Evolutionary conservation across 2,329 filamentous ascomycete species (phyloP).

Genomic region (Colletotrichum sansevieriae): DNA sequence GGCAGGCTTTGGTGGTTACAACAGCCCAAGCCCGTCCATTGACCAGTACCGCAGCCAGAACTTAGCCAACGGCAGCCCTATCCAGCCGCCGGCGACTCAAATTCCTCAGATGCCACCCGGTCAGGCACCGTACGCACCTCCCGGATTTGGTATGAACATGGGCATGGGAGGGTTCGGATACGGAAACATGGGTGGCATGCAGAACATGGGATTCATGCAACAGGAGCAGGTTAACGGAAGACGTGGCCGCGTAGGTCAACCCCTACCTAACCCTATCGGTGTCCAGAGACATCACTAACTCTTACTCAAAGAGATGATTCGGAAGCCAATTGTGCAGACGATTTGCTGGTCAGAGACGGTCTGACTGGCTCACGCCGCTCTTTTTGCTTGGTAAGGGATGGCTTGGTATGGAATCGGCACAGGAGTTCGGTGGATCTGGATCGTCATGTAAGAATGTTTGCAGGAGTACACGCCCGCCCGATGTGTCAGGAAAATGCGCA

Average conservation of each 20-base stretch:
- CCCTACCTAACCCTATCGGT: conserved; percentile 44
- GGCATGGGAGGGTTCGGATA: conserved; percentile 62
- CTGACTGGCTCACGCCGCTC: conserved; percentile 40
- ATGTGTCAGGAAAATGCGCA: conserved; percentile 41
- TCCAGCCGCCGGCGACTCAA: conserved; percentile 58
- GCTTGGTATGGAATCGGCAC: conserved; percentile 42
- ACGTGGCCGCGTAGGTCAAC: conserved; percentile 69
- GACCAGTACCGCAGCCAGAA: conserved; percentile 69
- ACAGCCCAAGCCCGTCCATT: conserved; percentile 60
- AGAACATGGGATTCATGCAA: conserved; percentile 66
- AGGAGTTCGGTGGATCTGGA: conserved; percentile 41
- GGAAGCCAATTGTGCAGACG: conserved; percentile 25
- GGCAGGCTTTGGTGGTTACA: conserved; percentile 67
- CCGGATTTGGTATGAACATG: conserved; percentile 64
- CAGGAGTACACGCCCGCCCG: conserved; percentile 39
- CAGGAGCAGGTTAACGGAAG: conserved; percentile 69
- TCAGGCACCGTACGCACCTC: conserved; percentile 60
- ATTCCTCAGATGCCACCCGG: conserved; percentile 57
- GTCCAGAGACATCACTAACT: conserved; percentile 33
- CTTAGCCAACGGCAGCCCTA: conserved; percentile 64
- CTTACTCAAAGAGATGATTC: conserved; percentile 34
- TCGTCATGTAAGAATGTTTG: conserved; percentile 42
- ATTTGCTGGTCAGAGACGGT: conserved; percentile 33
- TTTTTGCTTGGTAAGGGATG: conserved; percentile 37
- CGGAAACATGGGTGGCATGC: conserved; percentile 59